Percentiles rank a stretch among this genome's conserved stretches.
These are phyloP conservation scores for Suillus occidentalis DNA, from an alignment of 768 basidiomycete species.

Conservation along the genomic window DNA sequence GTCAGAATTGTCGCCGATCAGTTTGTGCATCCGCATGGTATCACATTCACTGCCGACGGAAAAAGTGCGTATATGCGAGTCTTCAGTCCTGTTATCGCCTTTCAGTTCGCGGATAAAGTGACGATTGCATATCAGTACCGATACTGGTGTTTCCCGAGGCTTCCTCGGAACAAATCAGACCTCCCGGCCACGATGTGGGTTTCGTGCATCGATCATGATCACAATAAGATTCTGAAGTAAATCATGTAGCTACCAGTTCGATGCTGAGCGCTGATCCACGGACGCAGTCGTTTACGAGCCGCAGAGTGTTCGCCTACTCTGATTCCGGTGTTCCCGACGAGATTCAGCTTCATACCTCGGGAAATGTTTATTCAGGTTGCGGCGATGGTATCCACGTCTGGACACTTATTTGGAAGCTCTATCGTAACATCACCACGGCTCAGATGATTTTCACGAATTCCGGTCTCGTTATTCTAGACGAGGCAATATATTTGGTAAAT, in stretches of 20 bases:
- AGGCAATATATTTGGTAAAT: conserved; percentile 7
- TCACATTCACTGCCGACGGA: conserved; percentile 36
- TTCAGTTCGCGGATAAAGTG: too few species aligned
- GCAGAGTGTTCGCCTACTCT: conserved; percentile 60
- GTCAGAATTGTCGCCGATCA: conserved; percentile 45
- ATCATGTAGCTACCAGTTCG: conserved; percentile 56
- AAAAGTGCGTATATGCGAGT: conserved; percentile 28
- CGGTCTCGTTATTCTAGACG: conserved; percentile 7
- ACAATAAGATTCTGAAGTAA: neutral
- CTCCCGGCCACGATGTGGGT: conserved; percentile 27
- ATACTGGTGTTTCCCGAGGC: conserved; percentile 21
- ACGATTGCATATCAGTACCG: conserved; percentile 15
- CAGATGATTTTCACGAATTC: conserved; percentile 12
- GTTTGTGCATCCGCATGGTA: conserved; percentile 38
- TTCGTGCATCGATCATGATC: neutral
- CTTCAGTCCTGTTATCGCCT: too few species aligned
- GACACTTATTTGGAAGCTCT: conserved; percentile 64
- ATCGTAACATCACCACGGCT: conserved; percentile 29
- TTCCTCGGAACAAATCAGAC: conserved; percentile 22
- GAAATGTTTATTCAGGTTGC: conserved; percentile 63
- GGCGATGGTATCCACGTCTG: conserved; percentile 54
- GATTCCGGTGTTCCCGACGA: conserved; percentile 69
- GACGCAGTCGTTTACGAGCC: conserved; percentile 51
- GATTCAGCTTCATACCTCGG: conserved; percentile 54
- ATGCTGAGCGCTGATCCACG: conserved; percentile 56